Percentiles rank a stretch among this genome's conserved stretches.
Evolutionary conservation across 129 eudicot species (phyloP).

Genomic region (Oenanthe sinensis): DNA sequence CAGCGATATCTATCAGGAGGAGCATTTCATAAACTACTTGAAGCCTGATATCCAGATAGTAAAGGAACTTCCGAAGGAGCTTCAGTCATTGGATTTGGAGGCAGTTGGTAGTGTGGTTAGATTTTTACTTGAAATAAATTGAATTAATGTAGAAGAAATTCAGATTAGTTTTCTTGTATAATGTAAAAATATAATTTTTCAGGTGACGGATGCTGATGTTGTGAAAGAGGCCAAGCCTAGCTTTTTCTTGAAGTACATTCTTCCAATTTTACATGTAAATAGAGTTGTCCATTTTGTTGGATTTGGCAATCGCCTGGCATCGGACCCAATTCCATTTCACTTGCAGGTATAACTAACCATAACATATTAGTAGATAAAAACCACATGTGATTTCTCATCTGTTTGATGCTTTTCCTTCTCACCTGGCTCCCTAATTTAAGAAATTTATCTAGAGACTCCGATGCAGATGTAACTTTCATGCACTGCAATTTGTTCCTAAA

Average conservation of each 20-base stretch:
- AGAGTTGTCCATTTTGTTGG: conserved; percentile 88
- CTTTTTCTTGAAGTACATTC: conserved; percentile 70
- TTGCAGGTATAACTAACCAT: conserved; percentile 57
- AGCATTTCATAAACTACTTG: conserved; percentile 78
- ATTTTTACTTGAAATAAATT: conserved; percentile 1
- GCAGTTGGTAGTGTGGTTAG: conserved; percentile 96
- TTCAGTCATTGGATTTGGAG: conserved; percentile 74
- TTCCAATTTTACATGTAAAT: conserved; percentile 71
- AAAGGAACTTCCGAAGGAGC: conserved; percentile 79
- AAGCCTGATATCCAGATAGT: conserved; percentile 85
- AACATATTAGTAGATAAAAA: not conserved
- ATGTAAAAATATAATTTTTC: conserved; percentile 10
- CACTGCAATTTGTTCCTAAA: conserved; percentile 83
- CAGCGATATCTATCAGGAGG: conserved; percentile 97
- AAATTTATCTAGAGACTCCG: conserved; percentile 92
- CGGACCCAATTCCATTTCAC: conserved; percentile 77
- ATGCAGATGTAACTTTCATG: conserved; percentile 97
- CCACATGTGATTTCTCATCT: not conserved
- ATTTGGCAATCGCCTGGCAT: conserved; percentile 95
- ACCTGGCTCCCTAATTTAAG: conserved; percentile 39
- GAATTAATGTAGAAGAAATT: not conserved
- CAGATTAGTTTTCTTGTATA: not conserved
- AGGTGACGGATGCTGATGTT: conserved; percentile 81
- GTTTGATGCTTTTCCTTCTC: conserved; percentile 15
- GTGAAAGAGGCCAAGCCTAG: conserved; percentile 94